These are phyloP conservation scores for Rhizopogon sp. DNA, from an alignment of 768 basidiomycete species.

Conservation along the genomic window DNA sequence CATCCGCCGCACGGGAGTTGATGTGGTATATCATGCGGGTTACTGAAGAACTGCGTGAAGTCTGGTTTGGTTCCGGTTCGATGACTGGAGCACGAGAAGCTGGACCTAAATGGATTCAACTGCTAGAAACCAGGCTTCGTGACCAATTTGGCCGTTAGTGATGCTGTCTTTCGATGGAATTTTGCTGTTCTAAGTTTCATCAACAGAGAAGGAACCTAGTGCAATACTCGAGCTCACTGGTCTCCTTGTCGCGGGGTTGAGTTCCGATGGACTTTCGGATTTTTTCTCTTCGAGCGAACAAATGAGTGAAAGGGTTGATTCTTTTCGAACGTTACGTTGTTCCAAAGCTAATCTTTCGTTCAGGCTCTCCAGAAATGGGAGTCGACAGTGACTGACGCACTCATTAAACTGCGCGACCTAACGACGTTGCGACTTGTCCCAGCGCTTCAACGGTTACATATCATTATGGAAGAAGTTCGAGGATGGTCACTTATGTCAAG, in stretches of 20 bases:
- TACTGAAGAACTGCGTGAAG: constrained; percentile 63
- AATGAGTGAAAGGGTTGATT: constrained; percentile 73
- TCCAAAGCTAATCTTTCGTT: constrained; percentile 15
- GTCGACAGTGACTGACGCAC: constrained; percentile 60
- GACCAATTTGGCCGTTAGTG: constrained; percentile 65
- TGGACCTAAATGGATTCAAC: constrained; percentile 68
- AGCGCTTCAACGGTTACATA: constrained; percentile 70
- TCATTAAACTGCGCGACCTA: constrained; percentile 69
- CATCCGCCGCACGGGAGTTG: constrained; percentile 66
- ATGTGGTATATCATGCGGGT: constrained; percentile 67
- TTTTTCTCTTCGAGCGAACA: constrained; percentile 75
- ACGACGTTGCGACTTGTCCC: constrained; percentile 66
- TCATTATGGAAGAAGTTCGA: constrained; percentile 71
- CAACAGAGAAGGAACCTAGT: constrained; percentile 53
- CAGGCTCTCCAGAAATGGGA: constrained; percentile 86
- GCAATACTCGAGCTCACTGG: constrained; percentile 68
- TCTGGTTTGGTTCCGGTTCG: constrained; percentile 70
- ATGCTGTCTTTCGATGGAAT: background rate
- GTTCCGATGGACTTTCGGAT: constrained; percentile 67
- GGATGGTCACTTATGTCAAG: constrained; percentile 73
- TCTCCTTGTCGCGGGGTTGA: constrained; percentile 64
- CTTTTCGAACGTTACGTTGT: constrained; percentile 5
- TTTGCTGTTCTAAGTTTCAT: background rate
- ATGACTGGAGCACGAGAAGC: constrained; percentile 64
- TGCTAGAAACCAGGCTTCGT: constrained; percentile 58